Percentiles rank a stretch among this genome's conserved stretches.
These are phyloP conservation scores for Inga laurina DNA, from an alignment of 306 rosid species.

Conservation along the genomic window DNA sequence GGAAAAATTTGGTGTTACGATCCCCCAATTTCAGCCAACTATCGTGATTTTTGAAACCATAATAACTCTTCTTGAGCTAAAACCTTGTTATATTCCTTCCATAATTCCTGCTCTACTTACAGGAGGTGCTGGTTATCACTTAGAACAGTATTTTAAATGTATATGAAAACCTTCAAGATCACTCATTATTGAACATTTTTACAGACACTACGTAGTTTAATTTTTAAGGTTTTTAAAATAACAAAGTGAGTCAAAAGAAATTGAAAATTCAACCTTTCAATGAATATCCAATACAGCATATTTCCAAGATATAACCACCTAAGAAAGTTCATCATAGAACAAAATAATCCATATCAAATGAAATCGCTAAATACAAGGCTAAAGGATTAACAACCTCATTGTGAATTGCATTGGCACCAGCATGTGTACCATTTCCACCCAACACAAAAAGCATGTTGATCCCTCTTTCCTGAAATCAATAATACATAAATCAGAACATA, in stretches of 20 bases:
- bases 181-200: not conserved
- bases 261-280: constrained; percentile 5
- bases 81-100: not conserved
- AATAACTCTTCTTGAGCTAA: too few relatives aligned
- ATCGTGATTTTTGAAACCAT: too few relatives aligned
- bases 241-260: not conserved
- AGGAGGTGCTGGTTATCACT: not conserved
- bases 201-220: too few relatives aligned
- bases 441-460: constrained; percentile 95
- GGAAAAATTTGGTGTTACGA: too few relatives aligned
- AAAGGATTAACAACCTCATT: constrained; percentile 64
- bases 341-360: constrained; percentile 17
- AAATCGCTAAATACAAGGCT: constrained; percentile 17
- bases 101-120: too few relatives aligned
- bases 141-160: constrained; percentile 1
- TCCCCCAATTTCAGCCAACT: too few relatives aligned
- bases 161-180: constrained; percentile 13
- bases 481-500: constrained; percentile 20
- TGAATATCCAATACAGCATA: constrained; percentile 7
- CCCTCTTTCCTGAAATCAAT: constrained; percentile 76
- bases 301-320: constrained; percentile 11
- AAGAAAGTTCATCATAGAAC: not conserved
- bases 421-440: constrained; percentile 99
- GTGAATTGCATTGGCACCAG: constrained; percentile 96
- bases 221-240: not conserved